Evolutionary conservation across 257 asterid species (phyloP), one percentile per base, ranked within the genome.

Genomic region (Solanum pinnatisectum): DNA sequence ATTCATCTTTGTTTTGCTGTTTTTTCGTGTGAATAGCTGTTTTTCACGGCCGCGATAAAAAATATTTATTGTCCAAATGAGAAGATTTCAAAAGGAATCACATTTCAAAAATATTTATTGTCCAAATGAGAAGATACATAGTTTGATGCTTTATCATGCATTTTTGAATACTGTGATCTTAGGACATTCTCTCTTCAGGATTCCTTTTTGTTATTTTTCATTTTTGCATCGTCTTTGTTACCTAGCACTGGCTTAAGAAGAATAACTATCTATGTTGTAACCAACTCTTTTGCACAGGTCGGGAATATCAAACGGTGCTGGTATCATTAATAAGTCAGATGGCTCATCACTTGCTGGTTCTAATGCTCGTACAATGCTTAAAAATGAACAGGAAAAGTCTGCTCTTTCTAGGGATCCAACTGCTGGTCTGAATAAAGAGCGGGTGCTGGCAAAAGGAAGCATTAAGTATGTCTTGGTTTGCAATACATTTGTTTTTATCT

Each of bases 381-480:
- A 94, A 94, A 94, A 86, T 87, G 99, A 96, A 88, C 97, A 91
- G 91, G 99, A 97, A 87, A 96, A 93, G 86, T 56, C 94, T 37
- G 52, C 91, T 86, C 92, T 90, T 44, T 92, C 98, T n/a, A 93
- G 97, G 91, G 98, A 96, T 89, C 88, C 90, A 46, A 86, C 97
- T 60, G 89, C 88, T 46, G 98, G 93, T 83, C 91, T 93, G 90
- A 91, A 91, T 60, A 97, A 94, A 95, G 98, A 96, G 92, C 93
- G 96, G 85, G 79, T 92, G 86, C 87, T 94, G 39, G 93, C 94
- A 84, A 97, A 94, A 93, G 93, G 96, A 88, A 91, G 91, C 91
- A 92, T 93, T 42, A 97, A 93, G 99, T 97, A 94, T 79, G 98
- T 90, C 37, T 65, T 78, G 76, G 70, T 46, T 85, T 90, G 60